Evolutionary conservation across 768 basidiomycete genomes (phyloP), one percentile per base, ranked within the genome.

Genomic region (Rhodotorula taiwanensis): DNA sequence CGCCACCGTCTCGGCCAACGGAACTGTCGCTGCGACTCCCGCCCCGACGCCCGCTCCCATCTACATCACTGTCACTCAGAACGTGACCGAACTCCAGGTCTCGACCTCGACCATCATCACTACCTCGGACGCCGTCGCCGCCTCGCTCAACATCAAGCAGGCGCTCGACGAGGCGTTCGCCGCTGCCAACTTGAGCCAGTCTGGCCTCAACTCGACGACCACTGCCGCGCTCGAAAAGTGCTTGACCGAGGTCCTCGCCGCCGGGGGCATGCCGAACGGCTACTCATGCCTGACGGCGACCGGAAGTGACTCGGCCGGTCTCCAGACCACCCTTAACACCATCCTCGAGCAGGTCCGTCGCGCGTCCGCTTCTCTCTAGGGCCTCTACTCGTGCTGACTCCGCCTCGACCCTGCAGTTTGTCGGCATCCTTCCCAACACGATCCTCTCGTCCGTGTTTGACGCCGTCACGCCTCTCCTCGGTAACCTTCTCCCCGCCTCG

Each of bases 341-440:
- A 66, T 67, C 31, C 62, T 70, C 23, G 66, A 70, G 55, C 71
- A 72, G 51, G 63, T 64, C 7, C 39, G 57, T 34, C 31, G 5
- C 11, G 30, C 13, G 6, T 33, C 23, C 36, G 2, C 0, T 16
- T n/a, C 21, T 23, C 27, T 30, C 20, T 9, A 0, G 6, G 13
- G 11, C 23, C 21, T 15, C 20, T 2, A 6, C 44, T 4, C 1
- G 15, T n/a, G 33, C 30, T 33, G 15, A 6, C 48, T 15, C 23
- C 47, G 1, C 47, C 25, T n/a, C n/a, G 13, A 5, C 36, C 8
- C 4, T 23, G 30, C 54, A 64, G 63, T 70, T 72, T 63, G 57
- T 66, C 23, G 71, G 71, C 41, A 72, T 72, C 48, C 58, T 72
- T 18, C 71, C 71, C 18, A 69, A 69, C 65, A 62, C 41, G 55